Base-by-base conservation (phyloP, 78 protist genomes). In the Dictyostelium purpureum region DNA sequence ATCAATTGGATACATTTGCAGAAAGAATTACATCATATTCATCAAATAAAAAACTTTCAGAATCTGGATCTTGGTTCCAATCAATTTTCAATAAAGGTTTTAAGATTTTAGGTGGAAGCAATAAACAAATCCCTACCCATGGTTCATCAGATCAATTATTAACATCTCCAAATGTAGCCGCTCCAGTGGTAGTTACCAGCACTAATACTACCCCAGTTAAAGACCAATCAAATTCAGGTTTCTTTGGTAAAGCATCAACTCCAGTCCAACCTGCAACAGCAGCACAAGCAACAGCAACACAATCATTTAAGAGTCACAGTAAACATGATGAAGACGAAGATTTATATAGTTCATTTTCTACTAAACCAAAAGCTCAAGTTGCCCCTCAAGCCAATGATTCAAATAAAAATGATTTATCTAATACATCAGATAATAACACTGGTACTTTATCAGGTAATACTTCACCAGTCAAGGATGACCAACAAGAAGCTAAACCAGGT, bases 261-360 rank as follows among this genome's bases (percentile, higher is more conserved):
- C 51, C 59, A 37, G 12, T 10, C 0, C 24, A 54, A 37, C 4
- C 74, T 14, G 26, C 67, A 35, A 59, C 71, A 26, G 4, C 67
- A 70, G 38, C 12, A 12, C 38, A 35, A 31, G 54, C 43, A 52
- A 19, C 63, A n/a, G 19, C 63, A 38, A 28, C 85, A 14, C 24
- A 63, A 38, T 57, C 42, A 37, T 18, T 69, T 2, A 65, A 35
- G 6, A 65, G 31, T 9, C 40, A 57, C 21, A 21, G 14, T 33
- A 52, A 52, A 11, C n/a, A 70, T 9, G 91, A 85, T 61, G 92
- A 85, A 24, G 92, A 85, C 33, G 92, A 85, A n/a, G 92, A 85
- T 47, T 73, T 47, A 6, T 85, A 85, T 35, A 85, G 82, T 61
- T 73, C 83, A 43, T 85, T 85, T 65, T 40, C 77, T 45, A 85